Evolutionary conservation across 129 eudicot genomes (phyloP).

Genomic region (Flaveria robusta): DNA sequence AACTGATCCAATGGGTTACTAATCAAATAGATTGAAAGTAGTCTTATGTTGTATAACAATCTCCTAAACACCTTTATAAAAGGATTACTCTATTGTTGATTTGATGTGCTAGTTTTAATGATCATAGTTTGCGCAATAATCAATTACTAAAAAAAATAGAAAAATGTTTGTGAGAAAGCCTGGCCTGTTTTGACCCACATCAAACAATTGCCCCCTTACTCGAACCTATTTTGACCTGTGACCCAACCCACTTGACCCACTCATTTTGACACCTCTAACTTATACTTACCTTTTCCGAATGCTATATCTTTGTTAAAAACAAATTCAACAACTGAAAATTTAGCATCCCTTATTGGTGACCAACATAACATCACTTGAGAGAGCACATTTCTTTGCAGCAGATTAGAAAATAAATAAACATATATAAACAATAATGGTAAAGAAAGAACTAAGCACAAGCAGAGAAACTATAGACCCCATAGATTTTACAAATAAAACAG

Average conservation of each 20-base stretch:
- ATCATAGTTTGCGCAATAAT: neutral
- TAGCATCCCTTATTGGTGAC: constrained; percentile 1
- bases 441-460: constrained; percentile 1
- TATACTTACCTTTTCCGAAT: neutral
- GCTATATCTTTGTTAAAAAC: neutral
- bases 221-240: neutral
- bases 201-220: neutral
- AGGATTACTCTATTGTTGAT: neutral
- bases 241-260: neutral
- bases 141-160: neutral
- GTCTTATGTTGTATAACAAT: neutral
- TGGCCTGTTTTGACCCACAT: neutral
- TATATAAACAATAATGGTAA: constrained; percentile 4
- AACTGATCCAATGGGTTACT: neutral
- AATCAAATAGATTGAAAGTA: neutral
- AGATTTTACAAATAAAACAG: neutral
- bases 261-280: neutral
- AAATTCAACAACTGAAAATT: constrained; percentile 7
- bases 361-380: neutral
- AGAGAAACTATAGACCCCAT: neutral
- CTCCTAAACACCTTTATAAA: neutral
- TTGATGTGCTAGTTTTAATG: neutral
- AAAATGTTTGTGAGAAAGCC: neutral
- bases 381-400: constrained; percentile 2
- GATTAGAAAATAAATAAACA: neutral